Evolutionary conservation across 164 flowering plant species (phyloP).

Genomic region (Cinnamomum chago): DNA sequence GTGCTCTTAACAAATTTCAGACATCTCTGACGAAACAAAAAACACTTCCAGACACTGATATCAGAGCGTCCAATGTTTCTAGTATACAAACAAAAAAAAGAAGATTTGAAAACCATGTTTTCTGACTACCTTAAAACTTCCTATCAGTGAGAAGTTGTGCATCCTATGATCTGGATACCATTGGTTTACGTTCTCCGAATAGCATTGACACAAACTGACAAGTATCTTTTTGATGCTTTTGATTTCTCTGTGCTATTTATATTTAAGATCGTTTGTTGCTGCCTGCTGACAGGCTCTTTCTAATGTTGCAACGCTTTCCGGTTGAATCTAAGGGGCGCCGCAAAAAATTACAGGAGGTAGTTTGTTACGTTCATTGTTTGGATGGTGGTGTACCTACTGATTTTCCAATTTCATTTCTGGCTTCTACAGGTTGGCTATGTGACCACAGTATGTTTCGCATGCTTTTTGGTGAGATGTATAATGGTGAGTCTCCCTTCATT

Average conservation of each 20-base stretch:
- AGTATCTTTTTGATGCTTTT: background rate
- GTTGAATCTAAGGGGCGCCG: constrained; percentile 95
- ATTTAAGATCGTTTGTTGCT: constrained; percentile 2
- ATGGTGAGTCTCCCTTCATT: constrained; percentile 57
- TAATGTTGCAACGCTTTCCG: constrained; percentile 91
- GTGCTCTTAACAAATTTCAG: too few species aligned
- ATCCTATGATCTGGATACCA: background rate
- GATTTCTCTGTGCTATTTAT: background rate
- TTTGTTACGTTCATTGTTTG: background rate
- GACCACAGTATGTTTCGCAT: constrained; percentile 89
- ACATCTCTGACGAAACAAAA: background rate
- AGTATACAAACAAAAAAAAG: background rate
- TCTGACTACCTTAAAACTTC: background rate
- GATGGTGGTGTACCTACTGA: background rate
- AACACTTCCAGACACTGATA: background rate
- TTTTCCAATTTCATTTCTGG: background rate
- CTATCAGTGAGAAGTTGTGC: background rate
- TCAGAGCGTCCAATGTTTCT: background rate
- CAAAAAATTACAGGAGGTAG: constrained; percentile 92
- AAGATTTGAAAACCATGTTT: background rate
- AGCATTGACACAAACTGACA: background rate
- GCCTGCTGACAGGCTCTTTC: constrained; percentile 60
- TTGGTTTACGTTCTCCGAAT: background rate
- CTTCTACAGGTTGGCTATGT: constrained; percentile 89
- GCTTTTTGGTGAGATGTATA: constrained; percentile 82